Base-by-base conservation (phyloP, 768 basidiomycete species). In the Tulasnella sp. region DNA sequence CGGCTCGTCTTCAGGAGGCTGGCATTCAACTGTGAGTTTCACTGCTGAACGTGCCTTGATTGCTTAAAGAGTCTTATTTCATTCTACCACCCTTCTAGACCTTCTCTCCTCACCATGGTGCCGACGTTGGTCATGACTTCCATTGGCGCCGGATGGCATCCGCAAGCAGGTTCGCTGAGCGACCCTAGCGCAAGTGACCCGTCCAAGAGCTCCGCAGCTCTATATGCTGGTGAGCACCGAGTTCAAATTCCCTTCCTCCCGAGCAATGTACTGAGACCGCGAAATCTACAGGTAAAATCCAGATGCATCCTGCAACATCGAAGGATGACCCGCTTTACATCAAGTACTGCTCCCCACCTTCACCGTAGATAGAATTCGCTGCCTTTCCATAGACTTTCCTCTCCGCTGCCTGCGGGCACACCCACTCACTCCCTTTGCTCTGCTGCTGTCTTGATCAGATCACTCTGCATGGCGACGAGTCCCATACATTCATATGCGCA, bases 251-350 rank as follows among this genome's bases (percentile, higher is more conserved):
- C 12, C 27, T 12, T 19, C 17, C 9, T 15, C 31, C 9, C 21
- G 41, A 4, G 15, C 10, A 9, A 30, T 11, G 29, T 25, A 25
- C 43, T 57, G n/a, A 49, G 30, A 29, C 1, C 27, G 2, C 31
- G 22, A n/a, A 38, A 44, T 22, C 17, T 2, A 11, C 19, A 68
- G 90, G 90, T 62, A 87, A 80, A 70, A 75, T 92, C 15, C 89
- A 91, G 68, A 74, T 94, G 4, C 92, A 96, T 67, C 92, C 92
- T 0, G 88, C 87, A 38, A 93, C 91, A 2, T 74, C 79, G 48
- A 73, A 70, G 30, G 80, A 87, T 60, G 89, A 93, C 65, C 69
- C 71, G 11, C 44, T 70, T 19, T 65, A 51, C 43, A 49, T 43
- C 45, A 63, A 60, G 45, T 65, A 60, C 57, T 61, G 55, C 17